Percentiles rank a stretch among this genome's conserved stretches.
Evolutionary conservation across 345 rosid species (phyloP).

Genomic region (Euphorbia lathyris): DNA sequence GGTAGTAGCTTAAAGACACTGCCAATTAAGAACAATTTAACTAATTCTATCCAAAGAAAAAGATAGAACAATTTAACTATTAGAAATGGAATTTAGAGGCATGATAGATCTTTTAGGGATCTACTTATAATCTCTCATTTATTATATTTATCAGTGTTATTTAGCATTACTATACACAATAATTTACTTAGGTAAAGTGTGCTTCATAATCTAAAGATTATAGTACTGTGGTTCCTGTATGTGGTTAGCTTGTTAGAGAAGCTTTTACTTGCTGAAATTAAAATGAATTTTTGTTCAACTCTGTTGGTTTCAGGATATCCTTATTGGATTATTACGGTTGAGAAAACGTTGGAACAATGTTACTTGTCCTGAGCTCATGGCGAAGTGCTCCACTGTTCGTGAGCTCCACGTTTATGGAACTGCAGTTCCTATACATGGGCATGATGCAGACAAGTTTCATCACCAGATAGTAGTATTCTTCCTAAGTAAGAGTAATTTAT

Average conservation of each 20-base stretch:
- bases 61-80: neutral
- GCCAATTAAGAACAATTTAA: neutral
- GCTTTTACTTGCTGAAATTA: constrained; percentile 3
- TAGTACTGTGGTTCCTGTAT: neutral
- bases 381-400: constrained; percentile 89
- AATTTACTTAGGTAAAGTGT: too few species aligned
- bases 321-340: constrained; percentile 85
- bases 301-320: constrained; percentile 70
- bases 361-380: constrained; percentile 84
- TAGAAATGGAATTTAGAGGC: neutral
- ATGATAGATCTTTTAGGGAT: neutral
- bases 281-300: neutral
- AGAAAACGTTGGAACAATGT: constrained; percentile 83
- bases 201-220: neutral
- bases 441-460: constrained; percentile 92
- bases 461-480: constrained; percentile 60
- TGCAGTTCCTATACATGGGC: constrained; percentile 98
- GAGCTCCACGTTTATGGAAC: constrained; percentile 99
- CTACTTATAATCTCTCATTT: neutral
- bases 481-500: neutral
- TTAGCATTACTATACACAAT: neutral
- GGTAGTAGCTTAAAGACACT: too few species aligned
- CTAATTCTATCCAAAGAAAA: too few species aligned
- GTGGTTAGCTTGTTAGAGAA: neutral
- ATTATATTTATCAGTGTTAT: neutral